These are phyloP conservation scores for Fennellomyces sp. DNA, from an alignment of 371 early-diverging fungal genomes.

Conservation along the genomic window DNA sequence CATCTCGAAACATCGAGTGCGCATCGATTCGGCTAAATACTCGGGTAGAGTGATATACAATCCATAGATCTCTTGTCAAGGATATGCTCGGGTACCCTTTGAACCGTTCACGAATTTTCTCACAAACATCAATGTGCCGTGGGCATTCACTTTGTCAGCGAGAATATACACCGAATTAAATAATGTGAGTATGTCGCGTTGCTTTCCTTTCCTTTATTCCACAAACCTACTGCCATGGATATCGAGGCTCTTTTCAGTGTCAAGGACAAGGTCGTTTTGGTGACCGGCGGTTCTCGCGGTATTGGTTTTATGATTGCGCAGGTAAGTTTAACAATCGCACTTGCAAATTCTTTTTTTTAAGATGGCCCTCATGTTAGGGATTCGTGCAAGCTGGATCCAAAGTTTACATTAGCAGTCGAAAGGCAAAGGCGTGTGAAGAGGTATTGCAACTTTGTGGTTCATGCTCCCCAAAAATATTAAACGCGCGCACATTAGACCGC, in stretches of 20 bases:
- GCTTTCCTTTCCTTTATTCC: not conserved
- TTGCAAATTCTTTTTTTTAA: not conserved
- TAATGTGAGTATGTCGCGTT: not conserved
- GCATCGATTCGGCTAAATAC: too few species aligned
- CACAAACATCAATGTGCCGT: not conserved
- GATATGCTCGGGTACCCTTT: too few species aligned
- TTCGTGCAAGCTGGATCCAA: constrained; percentile 77
- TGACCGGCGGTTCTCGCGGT: constrained; percentile 89
- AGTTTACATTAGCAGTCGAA: constrained; percentile 78
- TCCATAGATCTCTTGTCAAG: too few species aligned
- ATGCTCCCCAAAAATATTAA: too few species aligned
- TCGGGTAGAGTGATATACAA: too few species aligned
- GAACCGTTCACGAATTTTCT: not conserved
- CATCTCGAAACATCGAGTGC: too few species aligned
- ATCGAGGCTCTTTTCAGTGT: constrained; percentile 74
- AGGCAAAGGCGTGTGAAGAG: constrained; percentile 61
- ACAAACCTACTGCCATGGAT: constrained; percentile 39
- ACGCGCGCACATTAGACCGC: constrained; percentile 54
- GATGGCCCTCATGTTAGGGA: constrained; percentile 55
- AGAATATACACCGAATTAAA: not conserved
- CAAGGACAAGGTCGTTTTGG: constrained; percentile 85
- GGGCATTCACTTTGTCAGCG: not conserved
- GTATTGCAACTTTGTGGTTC: too few species aligned
- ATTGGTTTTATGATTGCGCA: constrained; percentile 76
- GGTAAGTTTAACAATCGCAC: constrained; percentile 17